Conservation (phyloP, 2,329 filamentous ascomycete genomes). For the Sarocladiaceae sp. region DNA sequence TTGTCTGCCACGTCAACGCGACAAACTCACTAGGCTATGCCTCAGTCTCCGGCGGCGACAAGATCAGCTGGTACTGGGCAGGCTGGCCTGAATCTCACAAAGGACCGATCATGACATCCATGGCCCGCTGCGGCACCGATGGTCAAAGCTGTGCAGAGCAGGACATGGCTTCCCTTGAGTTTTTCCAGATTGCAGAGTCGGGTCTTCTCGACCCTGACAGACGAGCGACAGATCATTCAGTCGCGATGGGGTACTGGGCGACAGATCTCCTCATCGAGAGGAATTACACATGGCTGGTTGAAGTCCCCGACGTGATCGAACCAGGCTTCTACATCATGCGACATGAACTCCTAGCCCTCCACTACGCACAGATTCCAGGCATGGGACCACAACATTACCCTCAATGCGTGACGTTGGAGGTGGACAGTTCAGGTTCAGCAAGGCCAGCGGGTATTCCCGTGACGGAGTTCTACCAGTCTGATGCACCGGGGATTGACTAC, state of each 20-base stretch:
- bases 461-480: conserved; percentile 33
- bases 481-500: conserved; percentile 36
- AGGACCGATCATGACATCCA: conserved; percentile 57
- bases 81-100: conserved; percentile 36
- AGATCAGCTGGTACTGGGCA: conserved; percentile 34
- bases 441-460: conserved; percentile 30
- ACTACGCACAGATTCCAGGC: conserved; percentile 28
- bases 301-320: conserved; percentile 38
- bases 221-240: conserved; percentile 28
- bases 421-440: conserved; percentile 33
- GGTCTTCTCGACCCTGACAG: conserved; percentile 36
- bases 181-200: conserved; percentile 58
- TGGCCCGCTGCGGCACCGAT: conserved; percentile 50
- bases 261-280: conserved; percentile 35
- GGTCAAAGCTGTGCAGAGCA: conserved; percentile 42
- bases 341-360: conserved; percentile 49
- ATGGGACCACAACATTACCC: conserved; percentile 43
- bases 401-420: conserved; percentile 45
- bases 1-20: conserved; percentile 40
- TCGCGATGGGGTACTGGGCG: conserved; percentile 29
- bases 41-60: conserved; percentile 31
- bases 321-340: conserved; percentile 48
- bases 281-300: conserved; percentile 35
- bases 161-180: conserved; percentile 48
- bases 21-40: conserved; percentile 29